Evolutionary conservation across 371 early-diverging fungal species (phyloP).

Genomic region (Rhizopus microsporus): DNA sequence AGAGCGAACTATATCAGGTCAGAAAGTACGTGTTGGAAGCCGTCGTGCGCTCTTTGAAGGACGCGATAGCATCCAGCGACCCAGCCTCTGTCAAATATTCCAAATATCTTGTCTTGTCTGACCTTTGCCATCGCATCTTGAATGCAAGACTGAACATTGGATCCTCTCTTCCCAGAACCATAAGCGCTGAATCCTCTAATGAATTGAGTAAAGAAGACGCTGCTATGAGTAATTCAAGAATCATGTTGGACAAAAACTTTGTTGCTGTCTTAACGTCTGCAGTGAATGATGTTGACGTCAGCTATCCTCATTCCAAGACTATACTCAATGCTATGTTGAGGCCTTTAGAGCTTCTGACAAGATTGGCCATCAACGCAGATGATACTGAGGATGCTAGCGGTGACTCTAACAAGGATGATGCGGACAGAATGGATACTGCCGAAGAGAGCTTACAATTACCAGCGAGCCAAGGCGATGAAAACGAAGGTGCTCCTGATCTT

Average conservation of each 20-base stretch:
- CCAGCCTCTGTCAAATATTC: constrained; percentile 65
- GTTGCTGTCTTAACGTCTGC: constrained; percentile 79
- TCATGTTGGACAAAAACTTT: constrained; percentile 91
- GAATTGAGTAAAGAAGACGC: constrained; percentile 52
- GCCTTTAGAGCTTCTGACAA: constrained; percentile 87
- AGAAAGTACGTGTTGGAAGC: constrained; percentile 71
- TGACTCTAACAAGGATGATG: constrained; percentile 40
- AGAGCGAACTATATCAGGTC: constrained; percentile 62
- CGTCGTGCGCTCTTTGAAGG: constrained; percentile 62
- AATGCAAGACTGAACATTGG: constrained; percentile 51
- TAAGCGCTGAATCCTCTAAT: constrained; percentile 5
- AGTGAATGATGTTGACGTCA: constrained; percentile 85
- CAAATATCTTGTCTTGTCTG: constrained; percentile 69
- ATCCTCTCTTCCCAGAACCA: constrained; percentile 11
- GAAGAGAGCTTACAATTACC: constrained; percentile 35
- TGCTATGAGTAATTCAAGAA: constrained; percentile 66
- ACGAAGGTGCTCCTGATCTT: constrained; percentile 78
- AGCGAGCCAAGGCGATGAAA: constrained; percentile 15
- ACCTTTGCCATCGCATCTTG: constrained; percentile 73
- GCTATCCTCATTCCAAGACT: constrained; percentile 80
- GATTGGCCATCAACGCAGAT: constrained; percentile 84
- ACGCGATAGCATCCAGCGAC: constrained; percentile 56
- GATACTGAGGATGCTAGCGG: constrained; percentile 46
- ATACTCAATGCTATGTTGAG: constrained; percentile 79
- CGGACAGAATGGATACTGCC: constrained; percentile 30